phyloP scores from a whole-genome alignment of 306 rosid genomes.

The Corylus avellana region DNA sequence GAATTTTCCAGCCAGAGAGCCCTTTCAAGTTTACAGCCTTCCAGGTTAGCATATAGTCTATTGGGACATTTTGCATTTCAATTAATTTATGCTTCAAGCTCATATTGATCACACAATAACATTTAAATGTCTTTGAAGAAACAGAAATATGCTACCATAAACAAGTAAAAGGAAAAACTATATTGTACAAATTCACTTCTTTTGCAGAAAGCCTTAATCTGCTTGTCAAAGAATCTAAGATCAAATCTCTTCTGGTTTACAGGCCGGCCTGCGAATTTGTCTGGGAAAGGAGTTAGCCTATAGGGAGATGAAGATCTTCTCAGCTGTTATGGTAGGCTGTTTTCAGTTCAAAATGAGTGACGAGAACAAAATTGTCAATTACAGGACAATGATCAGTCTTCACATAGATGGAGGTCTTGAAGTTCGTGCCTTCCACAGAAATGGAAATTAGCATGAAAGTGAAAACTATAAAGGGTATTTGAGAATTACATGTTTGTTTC shows the following conservation, averaged over 20 bases:
- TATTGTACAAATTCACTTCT: neutral
- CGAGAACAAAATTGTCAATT: slow-evolving; percentile 53
- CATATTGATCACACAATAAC: neutral
- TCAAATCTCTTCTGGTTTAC: slow-evolving; percentile 27
- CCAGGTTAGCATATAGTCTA: slow-evolving; percentile 50
- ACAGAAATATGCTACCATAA: neutral
- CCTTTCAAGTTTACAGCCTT: slow-evolving; percentile 79
- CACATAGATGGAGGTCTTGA: slow-evolving; percentile 75
- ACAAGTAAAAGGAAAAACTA: neutral
- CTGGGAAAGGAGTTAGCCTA: slow-evolving; percentile 89
- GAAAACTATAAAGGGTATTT: neutral
- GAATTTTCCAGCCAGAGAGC: slow-evolving; percentile 57
- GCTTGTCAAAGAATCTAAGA: neutral
- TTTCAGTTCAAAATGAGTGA: slow-evolving; percentile 63
- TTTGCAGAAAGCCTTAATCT: neutral
- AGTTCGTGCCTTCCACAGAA: slow-evolving; percentile 50
- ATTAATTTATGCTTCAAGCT: neutral
- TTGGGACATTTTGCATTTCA: neutral
- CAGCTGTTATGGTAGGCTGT: slow-evolving; percentile 55
- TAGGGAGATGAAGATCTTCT: slow-evolving; percentile 81
- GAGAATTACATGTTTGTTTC: neutral
- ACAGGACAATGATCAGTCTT: slow-evolving; percentile 79
- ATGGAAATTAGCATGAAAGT: slow-evolving; percentile 19
- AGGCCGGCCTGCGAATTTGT: slow-evolving; percentile 85
- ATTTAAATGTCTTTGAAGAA: neutral